Evolutionary conservation across 1,284 basidiomycete genomes (phyloP).

Genomic region (Irpex rosettiformis): DNA sequence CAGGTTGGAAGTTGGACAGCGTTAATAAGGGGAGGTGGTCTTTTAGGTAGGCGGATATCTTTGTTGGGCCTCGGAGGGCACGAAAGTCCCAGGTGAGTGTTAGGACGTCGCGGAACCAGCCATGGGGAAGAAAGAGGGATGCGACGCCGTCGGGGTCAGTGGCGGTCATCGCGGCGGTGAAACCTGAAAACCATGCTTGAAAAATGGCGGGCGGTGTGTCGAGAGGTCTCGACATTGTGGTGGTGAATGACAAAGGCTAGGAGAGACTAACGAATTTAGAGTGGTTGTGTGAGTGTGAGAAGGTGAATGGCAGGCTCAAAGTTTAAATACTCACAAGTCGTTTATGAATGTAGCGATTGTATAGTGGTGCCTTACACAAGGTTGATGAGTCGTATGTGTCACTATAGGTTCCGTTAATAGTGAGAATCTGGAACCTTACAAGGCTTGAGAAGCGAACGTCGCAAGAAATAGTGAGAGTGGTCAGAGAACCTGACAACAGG

Average conservation of each 20-base stretch:
- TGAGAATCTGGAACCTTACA: too few relatives aligned
- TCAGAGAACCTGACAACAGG: too few relatives aligned
- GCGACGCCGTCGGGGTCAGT: conserved; percentile 33
- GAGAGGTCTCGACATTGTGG: neutral
- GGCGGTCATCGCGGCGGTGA: conserved; percentile 33
- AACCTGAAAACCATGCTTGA: conserved; percentile 41
- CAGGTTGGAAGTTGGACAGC: conserved; percentile 29
- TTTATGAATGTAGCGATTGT: too few relatives aligned
- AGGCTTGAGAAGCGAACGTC: too few relatives aligned
- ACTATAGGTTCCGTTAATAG: too few relatives aligned
- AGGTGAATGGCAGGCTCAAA: too few relatives aligned
- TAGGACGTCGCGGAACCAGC: conserved; percentile 55
- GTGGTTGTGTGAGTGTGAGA: too few relatives aligned
- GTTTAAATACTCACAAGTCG: too few relatives aligned
- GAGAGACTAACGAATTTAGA: too few relatives aligned
- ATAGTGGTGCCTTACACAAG: too few relatives aligned
- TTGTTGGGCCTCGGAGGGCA: conserved; percentile 43
- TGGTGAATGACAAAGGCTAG: neutral
- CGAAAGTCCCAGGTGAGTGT: conserved; percentile 62
- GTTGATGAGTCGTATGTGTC: too few relatives aligned
- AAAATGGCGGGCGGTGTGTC: neutral
- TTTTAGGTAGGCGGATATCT: conserved; percentile 39
- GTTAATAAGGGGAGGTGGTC: conserved; percentile 24
- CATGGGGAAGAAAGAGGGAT: conserved; percentile 39
- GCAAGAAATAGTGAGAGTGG: too few relatives aligned